Evolutionary conservation across 352 stramenopile species (phyloP).

Genomic region (Phytophthora gonapodyides): DNA sequence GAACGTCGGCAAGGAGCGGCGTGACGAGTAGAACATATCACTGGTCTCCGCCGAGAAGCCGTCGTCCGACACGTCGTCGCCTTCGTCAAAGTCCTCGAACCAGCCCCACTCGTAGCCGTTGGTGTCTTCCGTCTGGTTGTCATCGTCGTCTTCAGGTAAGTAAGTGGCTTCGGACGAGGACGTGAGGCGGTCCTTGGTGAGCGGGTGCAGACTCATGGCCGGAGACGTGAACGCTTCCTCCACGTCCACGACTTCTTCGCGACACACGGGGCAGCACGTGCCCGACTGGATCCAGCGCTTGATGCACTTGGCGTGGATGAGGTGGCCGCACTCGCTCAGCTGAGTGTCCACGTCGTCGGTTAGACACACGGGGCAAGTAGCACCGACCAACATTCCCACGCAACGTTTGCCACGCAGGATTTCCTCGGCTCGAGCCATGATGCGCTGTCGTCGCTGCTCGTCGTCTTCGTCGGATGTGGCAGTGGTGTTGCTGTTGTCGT

Average conservation of each 20-base stretch:
- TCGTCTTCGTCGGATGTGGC: constrained; percentile 21
- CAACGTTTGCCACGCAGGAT: constrained; percentile 65
- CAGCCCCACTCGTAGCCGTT: constrained; percentile 71
- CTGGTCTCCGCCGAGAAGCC: constrained; percentile 12
- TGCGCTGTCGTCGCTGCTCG: constrained; percentile 44
- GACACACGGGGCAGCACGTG: constrained; percentile 68
- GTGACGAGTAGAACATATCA: constrained; percentile 41
- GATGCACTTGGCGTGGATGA: constrained; percentile 80
- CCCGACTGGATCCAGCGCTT: constrained; percentile 75
- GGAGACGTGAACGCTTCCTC: constrained; percentile 58
- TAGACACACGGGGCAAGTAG: constrained; percentile 75
- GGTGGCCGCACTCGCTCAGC: constrained; percentile 63
- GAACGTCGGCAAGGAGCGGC: constrained; percentile 45
- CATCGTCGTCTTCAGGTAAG: constrained; percentile 47
- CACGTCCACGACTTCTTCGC: constrained; percentile 60
- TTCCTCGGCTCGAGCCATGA: constrained; percentile 64
- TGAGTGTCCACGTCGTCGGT: constrained; percentile 74
- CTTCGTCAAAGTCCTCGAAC: constrained; percentile 86
- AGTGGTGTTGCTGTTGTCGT: constrained; percentile 31
- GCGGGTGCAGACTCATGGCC: constrained; percentile 26
- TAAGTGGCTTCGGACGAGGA: constrained; percentile 52
- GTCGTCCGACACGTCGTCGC: constrained; percentile 35
- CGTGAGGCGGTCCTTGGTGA: constrained; percentile 60
- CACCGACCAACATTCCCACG: constrained; percentile 66
- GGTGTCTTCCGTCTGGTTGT: constrained; percentile 30